phyloP scores from a whole-genome alignment of 257 asterid genomes.

The Solanum dulcamara region DNA sequence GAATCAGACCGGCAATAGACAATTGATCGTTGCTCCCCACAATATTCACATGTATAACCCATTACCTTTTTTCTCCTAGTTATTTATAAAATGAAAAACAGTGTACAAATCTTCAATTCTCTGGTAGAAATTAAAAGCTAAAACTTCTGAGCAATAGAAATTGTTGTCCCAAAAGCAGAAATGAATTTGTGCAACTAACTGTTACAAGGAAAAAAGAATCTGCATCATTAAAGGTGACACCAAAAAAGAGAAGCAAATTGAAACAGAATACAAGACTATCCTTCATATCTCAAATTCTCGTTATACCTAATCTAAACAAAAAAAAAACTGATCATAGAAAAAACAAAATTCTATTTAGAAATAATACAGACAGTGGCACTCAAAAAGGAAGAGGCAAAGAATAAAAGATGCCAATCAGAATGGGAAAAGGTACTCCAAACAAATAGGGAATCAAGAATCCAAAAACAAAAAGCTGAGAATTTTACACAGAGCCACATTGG shows the following conservation, averaged over 20 bases:
- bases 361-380: not conserved
- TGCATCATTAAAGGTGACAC: not conserved
- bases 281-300: not conserved
- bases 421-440: constrained; percentile 12
- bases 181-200: not conserved
- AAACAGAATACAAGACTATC: not conserved
- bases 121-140: not conserved
- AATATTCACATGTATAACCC: constrained; percentile 82
- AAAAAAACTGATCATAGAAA: constrained; percentile 4
- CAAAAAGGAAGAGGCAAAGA: constrained; percentile 1
- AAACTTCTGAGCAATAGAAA: not conserved
- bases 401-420: constrained; percentile 16
- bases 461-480: constrained; percentile 12
- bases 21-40: constrained; percentile 61
- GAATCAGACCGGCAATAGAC: constrained; percentile 80
- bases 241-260: not conserved
- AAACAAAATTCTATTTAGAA: not conserved
- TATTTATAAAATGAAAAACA: not conserved
- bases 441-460: constrained; percentile 31
- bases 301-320: not conserved
- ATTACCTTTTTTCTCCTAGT: constrained; percentile 7
- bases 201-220: not conserved
- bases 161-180: not conserved
- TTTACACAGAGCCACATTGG: constrained; percentile 1
- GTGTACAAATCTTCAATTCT: constrained; percentile 1